A percentile compares a stretch with the other conserved stretches of the same genome.
Evolutionary conservation across 371 early-diverging fungal genomes (phyloP).

Genomic region (Dichotomocladium elegans): DNA sequence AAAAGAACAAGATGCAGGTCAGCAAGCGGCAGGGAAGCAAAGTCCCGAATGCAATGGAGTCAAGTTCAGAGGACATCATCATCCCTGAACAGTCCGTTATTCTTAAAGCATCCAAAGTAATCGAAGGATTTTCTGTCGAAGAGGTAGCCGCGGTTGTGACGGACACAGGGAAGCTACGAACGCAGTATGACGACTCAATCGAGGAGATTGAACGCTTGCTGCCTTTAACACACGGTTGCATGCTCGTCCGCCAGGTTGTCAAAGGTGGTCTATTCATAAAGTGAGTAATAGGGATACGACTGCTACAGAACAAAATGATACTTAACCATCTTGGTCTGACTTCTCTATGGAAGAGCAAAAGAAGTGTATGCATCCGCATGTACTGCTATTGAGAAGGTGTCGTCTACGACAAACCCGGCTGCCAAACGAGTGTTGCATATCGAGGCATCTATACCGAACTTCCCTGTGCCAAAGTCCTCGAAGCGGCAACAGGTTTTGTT

Average conservation of each 20-base stretch:
- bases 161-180: slow-evolving; percentile 34
- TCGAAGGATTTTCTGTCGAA: slow-evolving; percentile 55
- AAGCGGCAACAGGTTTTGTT: slow-evolving; percentile 39
- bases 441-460: slow-evolving; percentile 31
- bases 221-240: slow-evolving; percentile 37
- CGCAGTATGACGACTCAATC: slow-evolving; percentile 41
- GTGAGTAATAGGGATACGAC: slow-evolving; percentile 20
- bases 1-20: slow-evolving; percentile 41
- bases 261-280: slow-evolving; percentile 56
- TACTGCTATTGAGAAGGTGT: slow-evolving; percentile 28
- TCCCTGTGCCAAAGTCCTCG: slow-evolving; percentile 15
- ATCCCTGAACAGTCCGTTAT: slow-evolving; percentile 52
- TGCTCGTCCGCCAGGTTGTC: slow-evolving; percentile 36
- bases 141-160: slow-evolving; percentile 53
- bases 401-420: slow-evolving; percentile 13
- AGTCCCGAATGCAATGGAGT: background rate
- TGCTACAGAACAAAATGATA: background rate
- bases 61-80: slow-evolving; percentile 9
- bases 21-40: slow-evolving; percentile 40
- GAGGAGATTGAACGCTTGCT: slow-evolving; percentile 36
- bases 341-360: slow-evolving; percentile 15
- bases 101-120: slow-evolving; percentile 52
- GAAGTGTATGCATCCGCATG: slow-evolving; percentile 32
- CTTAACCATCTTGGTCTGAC: background rate
- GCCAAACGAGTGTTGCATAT: slow-evolving; percentile 31